These are phyloP conservation scores for Ailanthus altissimus DNA, from an alignment of 345 rosid genomes.

Conservation along the genomic window DNA sequence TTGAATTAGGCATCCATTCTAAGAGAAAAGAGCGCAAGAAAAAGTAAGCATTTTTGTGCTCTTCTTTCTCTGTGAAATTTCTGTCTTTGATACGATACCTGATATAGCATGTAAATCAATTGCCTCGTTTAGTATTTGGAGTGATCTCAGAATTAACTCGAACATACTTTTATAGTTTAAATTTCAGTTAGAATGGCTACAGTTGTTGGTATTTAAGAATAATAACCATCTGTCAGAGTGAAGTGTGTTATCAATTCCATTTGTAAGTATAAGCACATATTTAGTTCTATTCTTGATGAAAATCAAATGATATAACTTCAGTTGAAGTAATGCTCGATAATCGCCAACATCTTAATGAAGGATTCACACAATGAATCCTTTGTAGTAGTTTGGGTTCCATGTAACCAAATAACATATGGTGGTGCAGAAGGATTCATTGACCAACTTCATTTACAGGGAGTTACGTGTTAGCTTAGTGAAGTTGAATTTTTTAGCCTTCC, in stretches of 20 bases:
- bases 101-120: background rate
- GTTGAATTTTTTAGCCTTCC: background rate
- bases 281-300: background rate
- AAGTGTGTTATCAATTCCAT: background rate
- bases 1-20: conserved; percentile 38
- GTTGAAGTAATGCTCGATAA: background rate
- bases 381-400: background rate
- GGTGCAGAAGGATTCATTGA: conserved; percentile 2
- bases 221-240: background rate
- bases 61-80: background rate
- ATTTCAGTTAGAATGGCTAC: background rate
- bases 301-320: background rate
- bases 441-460: background rate
- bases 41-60: conserved; percentile 36
- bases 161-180: background rate
- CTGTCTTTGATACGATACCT: background rate
- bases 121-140: background rate
- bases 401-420: background rate
- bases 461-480: background rate
- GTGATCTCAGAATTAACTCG: background rate
- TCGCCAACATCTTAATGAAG: background rate
- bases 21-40: conserved; percentile 70
- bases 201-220: background rate
- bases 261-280: background rate
- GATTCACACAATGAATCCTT: background rate